Conservation (phyloP, 495 filamentous ascomycete genomes). For the Tuber borchii region DNA sequence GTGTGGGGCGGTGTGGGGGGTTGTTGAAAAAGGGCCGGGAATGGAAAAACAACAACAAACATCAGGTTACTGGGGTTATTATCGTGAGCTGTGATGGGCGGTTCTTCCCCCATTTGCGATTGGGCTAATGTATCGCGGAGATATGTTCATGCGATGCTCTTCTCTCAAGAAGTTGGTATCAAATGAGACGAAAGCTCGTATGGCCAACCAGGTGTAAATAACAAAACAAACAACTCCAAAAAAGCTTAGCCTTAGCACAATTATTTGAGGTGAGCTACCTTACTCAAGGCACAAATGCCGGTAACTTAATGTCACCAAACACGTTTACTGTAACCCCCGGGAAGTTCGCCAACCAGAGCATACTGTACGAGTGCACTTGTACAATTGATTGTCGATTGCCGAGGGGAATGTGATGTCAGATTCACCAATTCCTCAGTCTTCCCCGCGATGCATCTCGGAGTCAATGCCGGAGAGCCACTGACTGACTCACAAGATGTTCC, state of each 20-base stretch:
- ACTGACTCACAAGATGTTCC: not conserved
- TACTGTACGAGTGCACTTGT: too few relatives aligned
- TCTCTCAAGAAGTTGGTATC: not conserved
- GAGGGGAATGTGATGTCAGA: constrained; percentile 2
- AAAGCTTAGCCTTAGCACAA: not conserved
- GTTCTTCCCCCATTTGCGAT: not conserved
- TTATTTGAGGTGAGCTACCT: not conserved
- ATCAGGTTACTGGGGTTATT: constrained; percentile 1
- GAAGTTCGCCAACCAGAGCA: not conserved
- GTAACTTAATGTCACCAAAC: not conserved
- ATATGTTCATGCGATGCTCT: constrained; percentile 1
- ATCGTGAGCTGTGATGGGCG: not conserved
- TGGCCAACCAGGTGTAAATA: not conserved
- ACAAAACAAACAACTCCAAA: not conserved
- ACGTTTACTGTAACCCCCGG: not conserved
- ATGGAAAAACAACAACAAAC: constrained; percentile 25
- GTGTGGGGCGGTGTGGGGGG: constrained; percentile 19
- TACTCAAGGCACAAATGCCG: not conserved
- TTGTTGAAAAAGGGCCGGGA: constrained; percentile 23
- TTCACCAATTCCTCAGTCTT: not conserved
- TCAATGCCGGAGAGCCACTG: not conserved
- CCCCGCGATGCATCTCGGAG: not conserved
- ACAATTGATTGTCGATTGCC: not conserved
- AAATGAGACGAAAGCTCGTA: not conserved
- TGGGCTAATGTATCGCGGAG: not conserved